Evolutionary conservation across 495 filamentous ascomycete genomes (phyloP).

Genomic region (Lophiotrema nucula): DNA sequence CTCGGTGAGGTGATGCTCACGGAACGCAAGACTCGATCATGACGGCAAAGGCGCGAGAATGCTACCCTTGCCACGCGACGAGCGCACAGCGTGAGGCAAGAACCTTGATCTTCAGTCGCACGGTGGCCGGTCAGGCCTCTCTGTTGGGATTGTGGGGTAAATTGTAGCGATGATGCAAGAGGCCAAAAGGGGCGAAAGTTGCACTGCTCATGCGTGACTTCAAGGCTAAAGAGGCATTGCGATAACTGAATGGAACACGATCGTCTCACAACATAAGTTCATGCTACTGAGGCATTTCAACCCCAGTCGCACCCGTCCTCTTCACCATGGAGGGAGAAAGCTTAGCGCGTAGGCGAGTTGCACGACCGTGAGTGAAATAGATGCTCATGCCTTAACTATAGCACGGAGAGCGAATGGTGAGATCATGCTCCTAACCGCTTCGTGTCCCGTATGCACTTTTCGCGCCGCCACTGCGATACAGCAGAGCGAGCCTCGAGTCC

Average conservation of each 20-base stretch:
- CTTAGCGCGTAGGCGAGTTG: too few species aligned
- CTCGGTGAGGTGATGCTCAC: background rate
- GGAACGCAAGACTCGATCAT: background rate
- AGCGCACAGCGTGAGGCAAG: background rate
- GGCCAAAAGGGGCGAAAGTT: background rate
- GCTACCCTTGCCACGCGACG: conserved; percentile 1
- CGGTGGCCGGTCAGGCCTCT: background rate
- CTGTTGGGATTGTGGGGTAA: conserved; percentile 19
- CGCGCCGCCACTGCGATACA: conserved; percentile 1
- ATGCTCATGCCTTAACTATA: too few species aligned
- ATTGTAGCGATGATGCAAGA: background rate
- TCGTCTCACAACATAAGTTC: too few species aligned
- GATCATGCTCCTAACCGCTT: conserved; percentile 13
- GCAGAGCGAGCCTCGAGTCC: background rate
- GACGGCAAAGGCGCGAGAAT: background rate
- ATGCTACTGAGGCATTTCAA: too few species aligned
- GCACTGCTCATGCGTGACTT: too few species aligned
- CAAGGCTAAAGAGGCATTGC: too few species aligned
- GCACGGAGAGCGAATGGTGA: background rate
- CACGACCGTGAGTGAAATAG: too few species aligned
- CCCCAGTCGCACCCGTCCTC: too few species aligned
- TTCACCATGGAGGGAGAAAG: too few species aligned
- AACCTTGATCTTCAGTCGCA: background rate
- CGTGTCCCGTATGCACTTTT: background rate
- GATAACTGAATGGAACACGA: conserved; percentile 7